Conservation (phyloP, 305 asterid genomes). For the Fraxinus sp. region DNA sequence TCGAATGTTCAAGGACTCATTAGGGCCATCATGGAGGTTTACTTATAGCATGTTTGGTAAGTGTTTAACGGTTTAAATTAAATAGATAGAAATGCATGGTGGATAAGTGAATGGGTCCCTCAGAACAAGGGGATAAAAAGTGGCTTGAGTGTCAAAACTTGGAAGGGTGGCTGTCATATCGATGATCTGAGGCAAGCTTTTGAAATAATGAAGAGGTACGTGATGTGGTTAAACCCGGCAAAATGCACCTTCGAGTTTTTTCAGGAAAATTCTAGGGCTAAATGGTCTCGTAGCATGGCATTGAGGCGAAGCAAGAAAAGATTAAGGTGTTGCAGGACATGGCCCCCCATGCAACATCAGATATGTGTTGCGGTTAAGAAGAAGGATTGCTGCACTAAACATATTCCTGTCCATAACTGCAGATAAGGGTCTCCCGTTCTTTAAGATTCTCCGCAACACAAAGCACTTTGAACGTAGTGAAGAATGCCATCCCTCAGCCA, state of each 20-base stretch:
- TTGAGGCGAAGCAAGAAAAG: background rate
- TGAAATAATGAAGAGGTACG: background rate
- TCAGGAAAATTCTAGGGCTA: background rate
- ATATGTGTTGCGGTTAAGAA: background rate
- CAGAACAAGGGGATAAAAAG: background rate
- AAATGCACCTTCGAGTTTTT: background rate
- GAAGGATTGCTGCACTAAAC: background rate
- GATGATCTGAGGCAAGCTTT: background rate
- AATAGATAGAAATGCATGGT: too few species aligned
- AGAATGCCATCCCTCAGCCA: background rate
- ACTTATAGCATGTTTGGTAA: background rate
- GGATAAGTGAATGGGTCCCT: background rate
- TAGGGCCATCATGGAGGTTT: background rate
- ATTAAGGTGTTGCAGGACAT: background rate
- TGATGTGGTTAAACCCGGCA: background rate
- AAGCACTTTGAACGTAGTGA: background rate
- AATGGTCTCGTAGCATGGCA: background rate
- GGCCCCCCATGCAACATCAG: background rate
- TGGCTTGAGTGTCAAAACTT: background rate
- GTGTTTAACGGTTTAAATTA: background rate
- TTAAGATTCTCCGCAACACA: background rate
- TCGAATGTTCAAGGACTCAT: background rate
- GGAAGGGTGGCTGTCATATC: background rate
- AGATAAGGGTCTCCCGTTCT: background rate
- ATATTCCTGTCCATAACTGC: background rate